Conservation (phyloP, 208 protist species). For the Trypanosoma grayi region DNA sequence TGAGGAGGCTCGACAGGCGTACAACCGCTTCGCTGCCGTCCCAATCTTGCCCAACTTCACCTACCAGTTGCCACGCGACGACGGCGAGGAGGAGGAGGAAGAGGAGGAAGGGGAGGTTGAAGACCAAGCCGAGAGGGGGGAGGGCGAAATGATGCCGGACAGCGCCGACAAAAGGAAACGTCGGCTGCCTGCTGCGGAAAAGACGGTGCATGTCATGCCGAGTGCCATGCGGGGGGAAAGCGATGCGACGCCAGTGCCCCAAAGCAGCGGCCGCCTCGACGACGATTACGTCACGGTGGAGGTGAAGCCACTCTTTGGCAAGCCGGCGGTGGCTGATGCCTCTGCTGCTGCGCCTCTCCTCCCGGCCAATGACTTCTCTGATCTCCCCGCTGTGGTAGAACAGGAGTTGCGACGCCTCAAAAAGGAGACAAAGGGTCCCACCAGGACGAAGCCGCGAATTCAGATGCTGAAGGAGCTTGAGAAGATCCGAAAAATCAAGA, state of each 20-base stretch:
- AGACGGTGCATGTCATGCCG: constrained; percentile 64
- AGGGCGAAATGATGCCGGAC: neutral
- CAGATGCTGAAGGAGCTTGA: constrained; percentile 83
- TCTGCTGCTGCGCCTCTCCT: constrained; percentile 18
- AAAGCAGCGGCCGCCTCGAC: constrained; percentile 23
- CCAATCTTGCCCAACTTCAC: constrained; percentile 88
- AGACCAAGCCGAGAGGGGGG: neutral
- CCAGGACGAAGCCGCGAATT: constrained; percentile 63
- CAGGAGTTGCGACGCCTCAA: constrained; percentile 70
- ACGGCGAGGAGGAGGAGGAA: constrained; percentile 29
- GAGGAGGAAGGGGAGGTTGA: constrained; percentile 28
- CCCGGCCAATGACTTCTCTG: constrained; percentile 72
- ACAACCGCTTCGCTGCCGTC: constrained; percentile 82
- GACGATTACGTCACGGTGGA: constrained; percentile 67
- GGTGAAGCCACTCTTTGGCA: constrained; percentile 58
- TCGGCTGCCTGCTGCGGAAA: constrained; percentile 13
- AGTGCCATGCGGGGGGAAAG: constrained; percentile 36
- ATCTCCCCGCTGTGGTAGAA: constrained; percentile 70
- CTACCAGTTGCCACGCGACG: constrained; percentile 51
- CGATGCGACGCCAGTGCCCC: neutral
- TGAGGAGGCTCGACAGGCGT: constrained; percentile 79
- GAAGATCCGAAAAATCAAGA: constrained; percentile 87
- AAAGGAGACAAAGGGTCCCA: constrained; percentile 70
- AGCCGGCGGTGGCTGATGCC: neutral
- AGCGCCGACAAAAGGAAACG: constrained; percentile 1